phyloP scores from a whole-genome alignment of 148 eudicot species.

The Dysphania ambrosioides region DNA sequence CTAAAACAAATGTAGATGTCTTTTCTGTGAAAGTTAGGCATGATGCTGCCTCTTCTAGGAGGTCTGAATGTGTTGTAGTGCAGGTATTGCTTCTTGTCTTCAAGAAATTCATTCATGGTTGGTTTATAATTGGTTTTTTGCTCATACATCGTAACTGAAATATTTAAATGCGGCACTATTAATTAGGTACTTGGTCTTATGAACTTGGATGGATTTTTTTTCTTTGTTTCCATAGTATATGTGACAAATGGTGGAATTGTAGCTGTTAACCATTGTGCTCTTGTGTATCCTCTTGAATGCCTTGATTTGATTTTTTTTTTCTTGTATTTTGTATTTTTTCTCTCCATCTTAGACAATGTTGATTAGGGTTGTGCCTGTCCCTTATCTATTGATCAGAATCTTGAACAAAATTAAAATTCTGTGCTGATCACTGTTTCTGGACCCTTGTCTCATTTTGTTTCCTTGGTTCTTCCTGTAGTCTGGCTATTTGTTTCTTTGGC shows the following conservation, averaged over 20 bases:
- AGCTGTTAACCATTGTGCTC: background rate
- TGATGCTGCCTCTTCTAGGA: conserved; percentile 41
- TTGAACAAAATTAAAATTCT: background rate
- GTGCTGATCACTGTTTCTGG: background rate
- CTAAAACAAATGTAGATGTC: conserved; percentile 50
- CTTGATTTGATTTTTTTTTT: background rate
- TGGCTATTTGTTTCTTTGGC: background rate
- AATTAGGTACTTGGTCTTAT: background rate
- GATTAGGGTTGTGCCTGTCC: background rate
- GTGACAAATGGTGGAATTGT: too few species aligned
- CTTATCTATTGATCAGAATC: background rate
- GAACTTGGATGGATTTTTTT: background rate
- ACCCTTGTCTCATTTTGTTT: background rate
- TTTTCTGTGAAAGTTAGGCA: conserved; percentile 47
- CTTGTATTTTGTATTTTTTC: background rate
- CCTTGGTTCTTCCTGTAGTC: background rate
- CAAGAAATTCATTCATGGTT: background rate
- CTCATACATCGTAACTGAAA: background rate
- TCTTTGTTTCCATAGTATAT: background rate
- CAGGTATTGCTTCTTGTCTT: conserved; percentile 47
- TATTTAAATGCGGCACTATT: background rate
- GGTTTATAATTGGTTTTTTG: background rate
- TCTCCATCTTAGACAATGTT: background rate
- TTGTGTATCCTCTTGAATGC: background rate
- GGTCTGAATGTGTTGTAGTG: conserved; percentile 62